Percentiles rank a stretch among this genome's conserved stretches.
phyloP scores from a whole-genome alignment of 441 rosid genomes.

The California macrophylla region DNA sequence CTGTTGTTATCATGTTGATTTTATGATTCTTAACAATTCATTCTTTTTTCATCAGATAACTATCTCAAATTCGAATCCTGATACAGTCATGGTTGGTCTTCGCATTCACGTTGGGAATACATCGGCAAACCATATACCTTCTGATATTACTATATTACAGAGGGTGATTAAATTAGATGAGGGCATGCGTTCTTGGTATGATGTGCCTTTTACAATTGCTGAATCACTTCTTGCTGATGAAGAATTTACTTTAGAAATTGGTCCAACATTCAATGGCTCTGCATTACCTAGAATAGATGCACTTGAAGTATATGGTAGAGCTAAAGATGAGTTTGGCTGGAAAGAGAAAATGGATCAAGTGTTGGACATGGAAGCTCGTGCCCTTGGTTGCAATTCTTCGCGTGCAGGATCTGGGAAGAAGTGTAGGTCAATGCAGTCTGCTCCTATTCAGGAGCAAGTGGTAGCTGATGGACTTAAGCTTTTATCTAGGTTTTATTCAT shows the following conservation, averaged over 20 bases:
- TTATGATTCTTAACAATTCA: conserved; percentile 5
- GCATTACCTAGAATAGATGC: conserved; percentile 82
- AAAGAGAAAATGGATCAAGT: conserved; percentile 96
- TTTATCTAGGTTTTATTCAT: conserved; percentile 61
- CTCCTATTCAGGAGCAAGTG: conserved; percentile 85
- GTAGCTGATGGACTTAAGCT: conserved; percentile 90
- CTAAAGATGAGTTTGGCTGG: conserved; percentile 99
- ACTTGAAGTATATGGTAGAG: conserved; percentile 96
- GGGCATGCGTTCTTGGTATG: conserved; percentile 98
- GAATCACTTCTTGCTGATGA: conserved; percentile 99
- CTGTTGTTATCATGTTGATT: not conserved
- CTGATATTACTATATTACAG: conserved; percentile 83
- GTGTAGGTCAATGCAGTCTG: conserved; percentile 56
- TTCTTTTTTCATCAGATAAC: conserved; percentile 51
- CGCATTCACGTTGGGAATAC: conserved; percentile 93
- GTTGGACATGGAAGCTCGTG: conserved; percentile 93
- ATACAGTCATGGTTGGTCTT: conserved; percentile 96
- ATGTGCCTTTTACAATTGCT: conserved; percentile 92
- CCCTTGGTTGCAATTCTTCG: conserved; percentile 72
- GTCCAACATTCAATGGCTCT: conserved; percentile 81
- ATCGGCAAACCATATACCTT: conserved; percentile 90
- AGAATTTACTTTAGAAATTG: conserved; percentile 78
- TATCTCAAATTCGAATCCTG: conserved; percentile 90
- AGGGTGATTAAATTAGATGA: conserved; percentile 94
- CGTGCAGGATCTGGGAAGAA: conserved; percentile 64